These are phyloP conservation scores for Trichoderma sp. DNA, from an alignment of 2,329 filamentous ascomycete species.

Conservation along the genomic window DNA sequence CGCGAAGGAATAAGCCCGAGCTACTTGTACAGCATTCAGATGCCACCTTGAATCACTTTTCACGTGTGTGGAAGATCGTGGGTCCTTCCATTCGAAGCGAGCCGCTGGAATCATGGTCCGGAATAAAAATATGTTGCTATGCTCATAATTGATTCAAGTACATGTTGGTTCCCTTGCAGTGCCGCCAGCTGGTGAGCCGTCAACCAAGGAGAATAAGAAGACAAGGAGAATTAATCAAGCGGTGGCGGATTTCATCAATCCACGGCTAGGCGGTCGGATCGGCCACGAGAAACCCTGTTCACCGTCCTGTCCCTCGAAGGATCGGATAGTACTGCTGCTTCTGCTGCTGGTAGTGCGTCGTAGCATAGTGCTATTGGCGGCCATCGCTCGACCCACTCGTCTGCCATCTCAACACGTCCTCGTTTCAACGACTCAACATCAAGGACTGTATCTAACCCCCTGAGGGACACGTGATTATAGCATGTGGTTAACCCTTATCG, in stretches of 20 bases:
- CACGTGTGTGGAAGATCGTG: constrained; percentile 13
- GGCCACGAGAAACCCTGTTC: not conserved
- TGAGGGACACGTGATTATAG: not conserved
- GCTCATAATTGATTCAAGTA: not conserved
- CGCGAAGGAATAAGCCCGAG: constrained; percentile 17
- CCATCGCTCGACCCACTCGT: not conserved
- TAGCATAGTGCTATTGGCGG: not conserved
- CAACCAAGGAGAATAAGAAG: not conserved
- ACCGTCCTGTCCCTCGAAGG: not conserved
- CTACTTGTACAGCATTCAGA: not conserved
- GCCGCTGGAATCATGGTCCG: not conserved
- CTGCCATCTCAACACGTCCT: not conserved
- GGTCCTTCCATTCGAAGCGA: constrained; percentile 1
- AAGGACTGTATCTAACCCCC: not conserved
- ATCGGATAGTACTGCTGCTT: not conserved
- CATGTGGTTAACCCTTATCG: not conserved
- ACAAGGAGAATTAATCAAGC: not conserved
- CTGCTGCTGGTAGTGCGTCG: not conserved
- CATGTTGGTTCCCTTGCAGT: not conserved
- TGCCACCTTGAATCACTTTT: not conserved
- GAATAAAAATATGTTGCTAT: not conserved
- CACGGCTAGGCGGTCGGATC: not conserved
- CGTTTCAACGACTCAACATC: not conserved
- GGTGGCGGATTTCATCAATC: constrained; percentile 16
- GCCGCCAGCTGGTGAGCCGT: constrained; percentile 3